Evolutionary conservation across 441 rosid species (phyloP).

Genomic region (Erodium texanum): DNA sequence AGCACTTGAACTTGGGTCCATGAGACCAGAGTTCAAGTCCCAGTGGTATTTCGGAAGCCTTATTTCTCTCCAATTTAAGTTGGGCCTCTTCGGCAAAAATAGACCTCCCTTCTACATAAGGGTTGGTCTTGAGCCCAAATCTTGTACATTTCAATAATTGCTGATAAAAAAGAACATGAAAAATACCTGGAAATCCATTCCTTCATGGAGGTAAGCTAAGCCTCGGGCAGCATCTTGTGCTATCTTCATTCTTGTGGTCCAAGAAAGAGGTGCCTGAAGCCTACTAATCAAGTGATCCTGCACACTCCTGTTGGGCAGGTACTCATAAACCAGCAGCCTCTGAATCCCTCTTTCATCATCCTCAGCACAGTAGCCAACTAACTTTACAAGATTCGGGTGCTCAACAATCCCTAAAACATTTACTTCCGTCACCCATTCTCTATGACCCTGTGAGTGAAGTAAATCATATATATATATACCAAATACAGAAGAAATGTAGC

Average conservation of each 20-base stretch:
- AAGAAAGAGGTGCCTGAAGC: slow-evolving; percentile 46
- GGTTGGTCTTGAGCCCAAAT: too few relatives aligned
- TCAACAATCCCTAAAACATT: slow-evolving; percentile 55
- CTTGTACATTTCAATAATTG: too few relatives aligned
- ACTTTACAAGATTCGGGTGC: slow-evolving; percentile 56
- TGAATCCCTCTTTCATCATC: slow-evolving; percentile 86
- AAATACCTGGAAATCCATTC: slow-evolving; percentile 78
- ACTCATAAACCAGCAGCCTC: slow-evolving; percentile 57
- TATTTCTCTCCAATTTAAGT: too few relatives aligned
- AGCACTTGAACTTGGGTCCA: too few relatives aligned
- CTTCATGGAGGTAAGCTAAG: slow-evolving; percentile 71
- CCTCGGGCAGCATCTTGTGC: slow-evolving; percentile 93
- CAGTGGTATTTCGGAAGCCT: too few relatives aligned
- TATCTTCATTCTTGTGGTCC: slow-evolving; percentile 69
- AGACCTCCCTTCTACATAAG: too few relatives aligned
- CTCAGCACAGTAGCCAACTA: slow-evolving; percentile 62
- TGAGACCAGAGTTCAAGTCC: too few relatives aligned
- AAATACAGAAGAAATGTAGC: not conserved
- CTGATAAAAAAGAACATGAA: too few relatives aligned
- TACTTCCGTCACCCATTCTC: slow-evolving; percentile 69
- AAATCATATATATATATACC: not conserved
- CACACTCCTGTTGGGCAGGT: slow-evolving; percentile 53
- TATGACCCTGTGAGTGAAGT: slow-evolving; percentile 41
- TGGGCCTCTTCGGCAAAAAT: too few relatives aligned
- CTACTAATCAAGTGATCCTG: slow-evolving; percentile 39